Percentiles rank a stretch among this genome's conserved stretches.
Conservation (phyloP, 352 stramenopile species). For the Pythium rhizo-oryzae region DNA sequence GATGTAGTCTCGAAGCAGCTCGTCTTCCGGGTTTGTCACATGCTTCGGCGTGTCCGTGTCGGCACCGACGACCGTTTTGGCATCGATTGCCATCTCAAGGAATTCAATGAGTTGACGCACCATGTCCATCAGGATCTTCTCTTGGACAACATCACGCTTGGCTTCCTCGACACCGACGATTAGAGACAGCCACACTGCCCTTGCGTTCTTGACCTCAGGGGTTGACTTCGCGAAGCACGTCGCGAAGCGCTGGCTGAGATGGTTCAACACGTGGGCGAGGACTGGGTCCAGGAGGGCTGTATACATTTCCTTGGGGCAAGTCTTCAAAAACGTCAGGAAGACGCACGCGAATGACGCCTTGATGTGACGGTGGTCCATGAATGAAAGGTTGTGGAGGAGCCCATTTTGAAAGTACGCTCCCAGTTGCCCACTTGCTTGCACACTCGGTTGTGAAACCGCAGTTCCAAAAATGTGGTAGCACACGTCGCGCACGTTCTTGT, state of each 20-base stretch:
- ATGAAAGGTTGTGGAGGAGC: constrained; percentile 60
- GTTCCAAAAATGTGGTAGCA: constrained; percentile 78
- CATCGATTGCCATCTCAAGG: constrained; percentile 68
- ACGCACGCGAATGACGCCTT: constrained; percentile 73
- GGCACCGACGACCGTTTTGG: constrained; percentile 69
- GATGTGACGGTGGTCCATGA: constrained; percentile 77
- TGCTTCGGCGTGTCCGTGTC: constrained; percentile 82
- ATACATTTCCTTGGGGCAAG: constrained; percentile 61
- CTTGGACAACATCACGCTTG: constrained; percentile 66
- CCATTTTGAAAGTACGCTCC: constrained; percentile 54
- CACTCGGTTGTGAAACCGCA: constrained; percentile 48
- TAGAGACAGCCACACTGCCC: constrained; percentile 51
- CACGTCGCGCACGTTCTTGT: constrained; percentile 82
- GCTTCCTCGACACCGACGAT: constrained; percentile 68
- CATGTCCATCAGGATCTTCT: constrained; percentile 79
- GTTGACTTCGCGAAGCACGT: constrained; percentile 40
- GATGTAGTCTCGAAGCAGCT: constrained; percentile 63
- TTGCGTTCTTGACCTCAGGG: constrained; percentile 32
- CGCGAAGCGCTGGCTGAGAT: constrained; percentile 57
- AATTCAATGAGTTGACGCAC: constrained; percentile 72
- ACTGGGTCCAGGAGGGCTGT: constrained; percentile 65
- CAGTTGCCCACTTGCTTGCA: constrained; percentile 56
- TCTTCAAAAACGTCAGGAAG: constrained; percentile 72
- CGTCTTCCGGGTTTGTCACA: constrained; percentile 62
- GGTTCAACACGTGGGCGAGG: constrained; percentile 50